phyloP scores from a whole-genome alignment of 2,329 filamentous ascomycete species.

The Microcyclospora tardicrescens region DNA sequence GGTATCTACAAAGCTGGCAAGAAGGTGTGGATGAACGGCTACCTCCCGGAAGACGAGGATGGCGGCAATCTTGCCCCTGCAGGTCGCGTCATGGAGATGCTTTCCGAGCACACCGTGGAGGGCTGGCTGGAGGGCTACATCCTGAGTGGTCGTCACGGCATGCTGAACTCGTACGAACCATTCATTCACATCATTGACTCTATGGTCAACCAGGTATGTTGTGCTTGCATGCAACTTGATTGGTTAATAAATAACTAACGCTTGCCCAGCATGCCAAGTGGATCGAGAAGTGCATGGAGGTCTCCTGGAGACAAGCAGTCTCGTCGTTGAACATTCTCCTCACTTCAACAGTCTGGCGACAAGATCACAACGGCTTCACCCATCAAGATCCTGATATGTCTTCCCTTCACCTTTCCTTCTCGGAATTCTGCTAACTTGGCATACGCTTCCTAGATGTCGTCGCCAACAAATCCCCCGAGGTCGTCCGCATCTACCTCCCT shows the following conservation, averaged over 20 bases:
- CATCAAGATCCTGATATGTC: background rate
- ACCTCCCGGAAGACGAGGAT: constrained; percentile 62
- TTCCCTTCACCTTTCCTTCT: background rate
- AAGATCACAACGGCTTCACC: constrained; percentile 24
- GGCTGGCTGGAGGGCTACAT: constrained; percentile 72
- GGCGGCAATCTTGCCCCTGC: constrained; percentile 57
- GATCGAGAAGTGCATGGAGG: constrained; percentile 70
- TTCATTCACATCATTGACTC: constrained; percentile 76
- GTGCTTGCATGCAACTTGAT: no score
- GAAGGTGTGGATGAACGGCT: constrained; percentile 70
- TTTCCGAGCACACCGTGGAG: constrained; percentile 69
- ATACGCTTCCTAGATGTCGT: constrained; percentile 70
- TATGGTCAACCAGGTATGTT: constrained; percentile 53
- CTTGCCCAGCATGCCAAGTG: constrained; percentile 59
- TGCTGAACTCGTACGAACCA: constrained; percentile 71
- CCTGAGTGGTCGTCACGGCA: constrained; percentile 59
- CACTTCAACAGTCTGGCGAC: constrained; percentile 67
- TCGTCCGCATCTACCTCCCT: constrained; percentile 69
- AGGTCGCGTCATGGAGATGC: constrained; percentile 70
- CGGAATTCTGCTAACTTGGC: constrained; percentile 67
- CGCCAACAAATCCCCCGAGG: constrained; percentile 66
- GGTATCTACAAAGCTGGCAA: constrained; percentile 60
- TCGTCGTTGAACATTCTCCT: constrained; percentile 68
- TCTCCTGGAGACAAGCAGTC: constrained; percentile 62
- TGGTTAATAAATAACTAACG: no score